Evolutionary conservation across 2,329 filamentous ascomycete genomes (phyloP), one percentile per base, ranked within the genome.

Genomic region (Fusarium paranaense): DNA sequence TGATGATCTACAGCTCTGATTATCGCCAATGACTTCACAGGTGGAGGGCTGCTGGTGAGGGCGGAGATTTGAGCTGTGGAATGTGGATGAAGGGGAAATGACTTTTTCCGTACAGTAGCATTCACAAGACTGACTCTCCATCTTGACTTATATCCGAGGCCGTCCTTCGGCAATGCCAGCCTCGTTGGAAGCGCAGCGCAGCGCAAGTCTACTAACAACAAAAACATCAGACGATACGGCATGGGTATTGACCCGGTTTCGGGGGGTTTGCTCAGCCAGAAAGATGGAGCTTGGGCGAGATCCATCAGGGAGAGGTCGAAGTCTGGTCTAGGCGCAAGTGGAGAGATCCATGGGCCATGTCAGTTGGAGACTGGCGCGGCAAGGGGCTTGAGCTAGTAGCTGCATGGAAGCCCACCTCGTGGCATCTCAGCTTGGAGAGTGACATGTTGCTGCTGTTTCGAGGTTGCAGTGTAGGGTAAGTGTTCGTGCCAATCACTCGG

Each of bases 391-490:
- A 66, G 67, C 74, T 78, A 78, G 66, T 37, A 70, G 74, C 66
- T 75, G 74, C 76, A 73, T 67, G 68, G 76, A 78, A 73, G 67
- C 64, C 67, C 72, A 76, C 74, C 76, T 75, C 72, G 72, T 78
- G 76, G 76, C 61, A 67, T 67, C 30, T 72, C 66, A 66, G 67
- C 66, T 74, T 58, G 54, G 59, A 52, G 45, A 57, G 56, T 64
- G 65, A 62, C 62, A 69, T 58, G 42, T 62, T 59, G 50, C 32
- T 52, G 22, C 54, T 25, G 16, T 37, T 54, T 32, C 13, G 20
- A 54, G 35, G 42, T 40, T 52, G 54, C 22, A 45, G 50, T 76
- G 69, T 75, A 78, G 72, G 74, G 76, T 77, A 78, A 38, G 30
- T 73, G 57, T 35, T 4, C 5, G 38, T 22, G 65, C 25, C 52